A percentile compares a stretch with the other conserved stretches of the same genome.
phyloP scores from a whole-genome alignment of 495 filamentous ascomycete genomes.

The Neurospora sp. region DNA sequence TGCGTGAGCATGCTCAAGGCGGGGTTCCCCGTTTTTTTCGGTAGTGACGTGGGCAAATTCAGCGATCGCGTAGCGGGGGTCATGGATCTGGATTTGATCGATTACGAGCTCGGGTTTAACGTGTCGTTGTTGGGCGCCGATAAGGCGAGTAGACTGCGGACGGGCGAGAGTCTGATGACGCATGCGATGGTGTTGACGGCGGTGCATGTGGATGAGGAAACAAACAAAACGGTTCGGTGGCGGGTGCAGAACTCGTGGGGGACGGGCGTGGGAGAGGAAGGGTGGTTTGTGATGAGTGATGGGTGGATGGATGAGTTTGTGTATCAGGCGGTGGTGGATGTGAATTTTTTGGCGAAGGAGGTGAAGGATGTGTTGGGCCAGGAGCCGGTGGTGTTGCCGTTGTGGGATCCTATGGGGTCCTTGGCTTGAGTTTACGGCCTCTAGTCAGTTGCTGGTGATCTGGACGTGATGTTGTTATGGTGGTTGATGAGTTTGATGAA shows the following conservation, averaged over 20 bases:
- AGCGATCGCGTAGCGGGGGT: conserved; percentile 54
- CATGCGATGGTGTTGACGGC: conserved; percentile 87
- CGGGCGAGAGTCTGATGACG: conserved; percentile 71
- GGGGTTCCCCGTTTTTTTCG: conserved; percentile 78
- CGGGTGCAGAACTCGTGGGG: conserved; percentile 84
- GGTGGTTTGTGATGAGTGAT: conserved; percentile 84
- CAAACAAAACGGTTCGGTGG: conserved; percentile 60
- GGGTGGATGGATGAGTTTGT: conserved; percentile 78
- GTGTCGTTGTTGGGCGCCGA: conserved; percentile 52
- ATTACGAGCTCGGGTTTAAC: conserved; percentile 73
- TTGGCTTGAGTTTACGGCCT: conserved; percentile 45
- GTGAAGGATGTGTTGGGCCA: conserved; percentile 58
- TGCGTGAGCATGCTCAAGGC: conserved; percentile 66
- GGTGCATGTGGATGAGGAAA: conserved; percentile 58
- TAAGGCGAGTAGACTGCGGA: conserved; percentile 61
- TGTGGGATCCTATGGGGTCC: conserved; percentile 87
- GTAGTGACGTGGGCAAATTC: conserved; percentile 78
- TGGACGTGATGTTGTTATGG: not conserved
- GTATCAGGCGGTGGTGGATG: conserved; percentile 77
- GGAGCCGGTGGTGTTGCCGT: conserved; percentile 57
- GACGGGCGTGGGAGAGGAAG: conserved; percentile 51
- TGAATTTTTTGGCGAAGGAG: conserved; percentile 52
- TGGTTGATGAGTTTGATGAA: not conserved
- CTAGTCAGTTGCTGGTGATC: not conserved
- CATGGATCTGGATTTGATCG: conserved; percentile 63